These are phyloP conservation scores for Epicoccum sorghinum DNA, from an alignment of 2,329 filamentous ascomycete genomes.

Conservation along the genomic window DNA sequence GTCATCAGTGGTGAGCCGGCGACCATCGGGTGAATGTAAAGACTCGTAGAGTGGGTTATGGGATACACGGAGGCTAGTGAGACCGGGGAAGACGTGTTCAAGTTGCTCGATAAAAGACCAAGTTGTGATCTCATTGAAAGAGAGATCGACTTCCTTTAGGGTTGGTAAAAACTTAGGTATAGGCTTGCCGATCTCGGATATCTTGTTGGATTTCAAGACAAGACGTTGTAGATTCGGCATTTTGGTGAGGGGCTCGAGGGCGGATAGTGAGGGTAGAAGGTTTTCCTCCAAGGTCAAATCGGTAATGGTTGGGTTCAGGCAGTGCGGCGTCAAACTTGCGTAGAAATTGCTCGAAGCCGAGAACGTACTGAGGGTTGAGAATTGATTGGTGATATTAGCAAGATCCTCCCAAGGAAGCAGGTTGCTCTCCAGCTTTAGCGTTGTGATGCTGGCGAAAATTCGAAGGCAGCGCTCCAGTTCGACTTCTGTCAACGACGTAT, in stretches of 20 bases:
- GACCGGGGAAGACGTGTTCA: conserved; percentile 69
- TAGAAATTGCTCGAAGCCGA: conserved; percentile 50
- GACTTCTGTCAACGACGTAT: conserved; percentile 30
- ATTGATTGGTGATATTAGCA: conserved; percentile 55
- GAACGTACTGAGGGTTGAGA: conserved; percentile 61
- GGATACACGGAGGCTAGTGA: conserved; percentile 77
- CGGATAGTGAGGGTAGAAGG: conserved; percentile 64
- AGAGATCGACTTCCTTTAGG: conserved; percentile 52
- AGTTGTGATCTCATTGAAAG: conserved; percentile 54
- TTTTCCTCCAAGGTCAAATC: conserved; percentile 77
- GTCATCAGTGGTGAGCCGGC: conserved; percentile 68
- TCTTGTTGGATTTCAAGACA: conserved; percentile 76
- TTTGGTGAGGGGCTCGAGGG: conserved; percentile 64
- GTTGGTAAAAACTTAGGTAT: conserved; percentile 38
- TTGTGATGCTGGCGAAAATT: conserved; percentile 49
- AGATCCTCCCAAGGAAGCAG: conserved; percentile 49
- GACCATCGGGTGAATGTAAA: conserved; percentile 51
- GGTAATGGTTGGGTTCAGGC: conserved; percentile 60
- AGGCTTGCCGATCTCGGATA: conserved; percentile 53
- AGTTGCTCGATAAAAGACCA: conserved; percentile 80
- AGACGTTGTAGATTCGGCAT: conserved; percentile 60
- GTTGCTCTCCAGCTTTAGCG: conserved; percentile 58
- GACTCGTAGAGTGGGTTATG: conserved; percentile 83
- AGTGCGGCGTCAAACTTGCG: conserved; percentile 36
- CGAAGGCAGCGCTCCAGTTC: conserved; percentile 32